A percentile compares a stretch with the other conserved stretches of the same genome.
Conservation (phyloP, 345 rosid species). For the Lepidium aucheri region DNA sequence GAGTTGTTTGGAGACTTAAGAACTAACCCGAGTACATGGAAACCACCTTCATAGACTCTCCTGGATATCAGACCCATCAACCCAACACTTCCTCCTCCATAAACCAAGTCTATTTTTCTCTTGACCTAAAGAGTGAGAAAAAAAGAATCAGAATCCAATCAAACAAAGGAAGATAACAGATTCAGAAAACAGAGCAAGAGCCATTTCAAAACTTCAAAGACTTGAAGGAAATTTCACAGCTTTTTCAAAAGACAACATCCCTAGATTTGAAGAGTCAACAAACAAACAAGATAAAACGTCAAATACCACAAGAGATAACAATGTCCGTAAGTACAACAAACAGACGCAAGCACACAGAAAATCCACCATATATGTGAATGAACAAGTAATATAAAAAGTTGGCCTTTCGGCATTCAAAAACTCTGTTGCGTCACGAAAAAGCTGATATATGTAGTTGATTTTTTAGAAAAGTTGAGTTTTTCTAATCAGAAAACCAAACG, state of each 20-base stretch:
- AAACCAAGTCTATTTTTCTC: slow-evolving; percentile 83
- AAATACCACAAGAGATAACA: not conserved
- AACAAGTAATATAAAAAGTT: slow-evolving; percentile 8
- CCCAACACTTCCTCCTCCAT: slow-evolving; percentile 97
- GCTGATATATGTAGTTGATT: not conserved
- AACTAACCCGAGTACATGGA: slow-evolving; percentile 86
- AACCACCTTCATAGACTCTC: slow-evolving; percentile 79
- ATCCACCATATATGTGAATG: not conserved
- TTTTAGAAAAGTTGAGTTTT: not conserved
- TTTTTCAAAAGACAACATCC: not conserved
- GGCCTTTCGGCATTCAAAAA: not conserved
- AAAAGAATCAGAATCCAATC: not conserved
- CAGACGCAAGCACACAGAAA: not conserved
- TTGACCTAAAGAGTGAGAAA: slow-evolving; percentile 31
- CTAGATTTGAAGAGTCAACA: not conserved
- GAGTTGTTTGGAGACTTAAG: not conserved
- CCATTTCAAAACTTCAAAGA: not conserved
- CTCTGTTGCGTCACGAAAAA: not conserved
- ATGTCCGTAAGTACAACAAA: not conserved
- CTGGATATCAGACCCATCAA: slow-evolving; percentile 89
- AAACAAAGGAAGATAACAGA: not conserved
- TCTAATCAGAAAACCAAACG: not conserved
- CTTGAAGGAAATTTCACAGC: not conserved
- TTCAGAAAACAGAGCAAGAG: slow-evolving; percentile 4
- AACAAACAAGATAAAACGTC: not conserved